These are phyloP conservation scores for Chalciporus chontae DNA, from an alignment of 768 basidiomycete species.

Conservation along the genomic window DNA sequence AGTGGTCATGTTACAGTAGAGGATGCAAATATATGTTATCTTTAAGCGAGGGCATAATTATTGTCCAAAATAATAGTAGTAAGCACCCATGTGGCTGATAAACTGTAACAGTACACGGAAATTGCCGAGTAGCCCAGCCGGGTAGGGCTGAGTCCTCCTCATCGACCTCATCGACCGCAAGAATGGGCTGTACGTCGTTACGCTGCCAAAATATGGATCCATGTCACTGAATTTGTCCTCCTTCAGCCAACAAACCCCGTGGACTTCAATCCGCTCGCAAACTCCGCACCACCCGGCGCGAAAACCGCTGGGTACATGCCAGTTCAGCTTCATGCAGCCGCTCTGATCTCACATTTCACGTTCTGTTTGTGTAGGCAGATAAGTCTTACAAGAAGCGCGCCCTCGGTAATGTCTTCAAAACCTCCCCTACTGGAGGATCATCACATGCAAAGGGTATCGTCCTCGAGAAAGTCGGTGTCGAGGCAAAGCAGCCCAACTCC, in stretches of 20 bases:
- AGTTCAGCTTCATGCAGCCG: constrained; percentile 1
- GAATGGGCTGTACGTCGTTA: constrained; percentile 78
- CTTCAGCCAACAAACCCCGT: constrained; percentile 94
- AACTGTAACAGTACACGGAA: constrained; percentile 41
- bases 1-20: background rate
- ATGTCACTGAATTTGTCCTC: constrained; percentile 5
- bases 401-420: constrained; percentile 99
- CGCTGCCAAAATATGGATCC: constrained; percentile 6
- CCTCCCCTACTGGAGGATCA: constrained; percentile 97
- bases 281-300: constrained; percentile 88
- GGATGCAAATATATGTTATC: too few species aligned
- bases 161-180: constrained; percentile 55
- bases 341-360: constrained; percentile 13
- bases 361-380: constrained; percentile 65
- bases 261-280: constrained; percentile 99
- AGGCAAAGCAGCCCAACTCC: constrained; percentile 99
- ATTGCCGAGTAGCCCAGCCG: constrained; percentile 23
- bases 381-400: constrained; percentile 99
- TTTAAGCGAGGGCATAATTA: too few species aligned
- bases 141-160: constrained; percentile 19
- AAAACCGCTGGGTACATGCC: constrained; percentile 90
- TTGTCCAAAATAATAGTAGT: background rate
- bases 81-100: constrained; percentile 30
- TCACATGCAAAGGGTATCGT: constrained; percentile 99
- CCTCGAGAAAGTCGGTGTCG: constrained; percentile 99